phyloP scores from a whole-genome alignment of 176 grass and related monocot genomes.

The Cocos nucifera region DNA sequence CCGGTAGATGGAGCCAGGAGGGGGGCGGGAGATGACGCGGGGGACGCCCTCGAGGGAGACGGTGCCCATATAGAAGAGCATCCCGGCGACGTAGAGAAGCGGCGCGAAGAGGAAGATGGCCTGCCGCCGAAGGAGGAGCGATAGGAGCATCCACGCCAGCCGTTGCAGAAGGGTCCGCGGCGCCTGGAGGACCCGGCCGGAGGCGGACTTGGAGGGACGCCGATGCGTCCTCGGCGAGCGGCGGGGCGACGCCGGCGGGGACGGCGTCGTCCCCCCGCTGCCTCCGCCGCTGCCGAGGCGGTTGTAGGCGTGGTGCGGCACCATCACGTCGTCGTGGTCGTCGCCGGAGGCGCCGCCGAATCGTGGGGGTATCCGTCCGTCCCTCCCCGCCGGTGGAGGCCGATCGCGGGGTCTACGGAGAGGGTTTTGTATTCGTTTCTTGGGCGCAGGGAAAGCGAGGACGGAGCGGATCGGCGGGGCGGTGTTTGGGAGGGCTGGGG shows the following conservation, averaged over 20 bases:
- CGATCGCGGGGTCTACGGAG: no score
- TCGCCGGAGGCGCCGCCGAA: no score
- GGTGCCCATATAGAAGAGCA: conserved; percentile 92
- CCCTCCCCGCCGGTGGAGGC: no score
- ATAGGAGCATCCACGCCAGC: conserved; percentile 39
- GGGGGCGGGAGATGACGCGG: conserved; percentile 66
- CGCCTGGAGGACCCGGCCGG: neutral
- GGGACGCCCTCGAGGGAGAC: conserved; percentile 83
- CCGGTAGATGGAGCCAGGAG: conserved; percentile 70
- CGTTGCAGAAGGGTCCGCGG: conserved; percentile 27
- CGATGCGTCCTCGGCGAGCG: conserved; percentile 39
- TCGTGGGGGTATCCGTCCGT: no score
- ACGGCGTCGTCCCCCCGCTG: conserved; percentile 35
- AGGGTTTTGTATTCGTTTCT: no score
- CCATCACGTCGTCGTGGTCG: conserved; percentile 4
- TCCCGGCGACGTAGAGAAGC: conserved; percentile 76
- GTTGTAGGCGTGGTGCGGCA: conserved; percentile 62
- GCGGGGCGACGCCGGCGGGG: conserved; percentile 58
- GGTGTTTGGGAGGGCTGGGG: no score
- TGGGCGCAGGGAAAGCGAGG: no score
- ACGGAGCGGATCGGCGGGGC: no score
- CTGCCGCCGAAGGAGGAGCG: conserved; percentile 69
- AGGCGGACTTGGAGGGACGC: conserved; percentile 26
- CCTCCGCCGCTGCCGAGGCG: conserved; percentile 58
- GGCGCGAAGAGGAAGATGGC: conserved; percentile 96